Evolutionary conservation across 331 rosid genomes (phyloP).

Genomic region (Quercus phellos): DNA sequence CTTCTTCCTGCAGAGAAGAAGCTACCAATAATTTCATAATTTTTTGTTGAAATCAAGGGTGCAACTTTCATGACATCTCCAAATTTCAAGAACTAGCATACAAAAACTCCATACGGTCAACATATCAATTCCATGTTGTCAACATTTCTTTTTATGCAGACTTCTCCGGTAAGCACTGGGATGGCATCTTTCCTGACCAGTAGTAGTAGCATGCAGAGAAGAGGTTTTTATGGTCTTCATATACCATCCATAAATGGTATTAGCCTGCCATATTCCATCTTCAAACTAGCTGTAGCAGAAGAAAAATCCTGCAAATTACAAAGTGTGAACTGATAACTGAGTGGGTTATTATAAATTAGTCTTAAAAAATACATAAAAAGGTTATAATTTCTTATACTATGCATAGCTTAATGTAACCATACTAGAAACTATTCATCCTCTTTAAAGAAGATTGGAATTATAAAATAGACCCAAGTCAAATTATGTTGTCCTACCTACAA

Average conservation of each 20-base stretch:
- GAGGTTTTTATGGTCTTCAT: not conserved
- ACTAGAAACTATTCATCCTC: constrained; percentile 17
- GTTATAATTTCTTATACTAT: constrained; percentile 26
- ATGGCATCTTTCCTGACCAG: constrained; percentile 21
- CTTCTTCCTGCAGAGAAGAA: not conserved
- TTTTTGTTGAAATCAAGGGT: not conserved
- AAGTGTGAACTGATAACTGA: constrained; percentile 28
- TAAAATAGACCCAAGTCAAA: constrained; percentile 6
- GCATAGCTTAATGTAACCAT: constrained; percentile 13
- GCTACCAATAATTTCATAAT: not conserved
- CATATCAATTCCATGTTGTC: not conserved
- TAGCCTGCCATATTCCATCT: constrained; percentile 24
- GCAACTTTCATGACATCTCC: not conserved
- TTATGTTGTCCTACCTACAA: constrained; percentile 31
- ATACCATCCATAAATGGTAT: constrained; percentile 17
- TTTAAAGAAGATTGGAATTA: constrained; percentile 11
- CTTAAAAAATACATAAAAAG: constrained; percentile 10
- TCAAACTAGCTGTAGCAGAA: constrained; percentile 11
- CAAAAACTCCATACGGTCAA: not conserved
- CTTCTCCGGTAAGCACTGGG: constrained; percentile 2
- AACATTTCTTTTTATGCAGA: constrained; percentile 15
- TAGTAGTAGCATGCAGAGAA: constrained; percentile 15
- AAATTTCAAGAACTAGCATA: not conserved
- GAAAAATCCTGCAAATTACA: constrained; percentile 43
- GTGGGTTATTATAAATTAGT: constrained; percentile 18